Base-by-base conservation (phyloP, 1,284 basidiomycete species). In the Ganoderma leucocontextum region DNA sequence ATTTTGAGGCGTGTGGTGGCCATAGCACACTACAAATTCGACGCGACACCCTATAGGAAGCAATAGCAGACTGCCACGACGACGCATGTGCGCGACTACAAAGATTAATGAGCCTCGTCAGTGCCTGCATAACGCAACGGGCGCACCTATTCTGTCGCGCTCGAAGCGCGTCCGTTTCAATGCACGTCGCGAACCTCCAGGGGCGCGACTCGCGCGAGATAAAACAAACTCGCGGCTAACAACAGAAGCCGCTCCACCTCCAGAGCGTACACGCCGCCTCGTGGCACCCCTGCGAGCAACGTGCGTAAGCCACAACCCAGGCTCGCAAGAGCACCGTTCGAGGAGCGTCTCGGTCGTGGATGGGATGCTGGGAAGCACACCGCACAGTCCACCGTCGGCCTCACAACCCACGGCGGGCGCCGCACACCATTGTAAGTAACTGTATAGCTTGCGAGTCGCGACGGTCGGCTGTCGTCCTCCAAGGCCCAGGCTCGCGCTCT, bases 21-120 rank as follows among this genome's bases (percentile, higher is more conserved):
- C 52, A 58, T 35, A 58, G 55, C 55, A 33, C 19, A n/a, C 55
- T 58, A 58, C 55, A 58, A 58, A 58, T 58, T n/a, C 55, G 47
- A 9, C 35, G 7, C 19, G n/a, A 22, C 15, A n/a, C n/a, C n/a
- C n/a, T n/a, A n/a, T n/a, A n/a, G n/a, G 19, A 38, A n/a, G 33
- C 35, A 58, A 19, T 38, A 38, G 9, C 35, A 9, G 17, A 35
- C 35, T n/a, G 35, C 55, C 19, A 58, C 55, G 55, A 38, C 19
- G 10, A 38, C 55, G 35, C 35, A 58, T 58, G 35, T 22, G 19
- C 19, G 55, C 55, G 38, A 19, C 47, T 49, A 9, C 22, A 25
- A 13, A 49, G 47, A 49, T 49, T 4, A 25, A 49, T 49, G 47
- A 25, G 47, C 47, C 22, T 38, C 19, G 1, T 22, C 19, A n/a